Conservation (phyloP, 805 yeast genomes). For the Candida ficus region DNA sequence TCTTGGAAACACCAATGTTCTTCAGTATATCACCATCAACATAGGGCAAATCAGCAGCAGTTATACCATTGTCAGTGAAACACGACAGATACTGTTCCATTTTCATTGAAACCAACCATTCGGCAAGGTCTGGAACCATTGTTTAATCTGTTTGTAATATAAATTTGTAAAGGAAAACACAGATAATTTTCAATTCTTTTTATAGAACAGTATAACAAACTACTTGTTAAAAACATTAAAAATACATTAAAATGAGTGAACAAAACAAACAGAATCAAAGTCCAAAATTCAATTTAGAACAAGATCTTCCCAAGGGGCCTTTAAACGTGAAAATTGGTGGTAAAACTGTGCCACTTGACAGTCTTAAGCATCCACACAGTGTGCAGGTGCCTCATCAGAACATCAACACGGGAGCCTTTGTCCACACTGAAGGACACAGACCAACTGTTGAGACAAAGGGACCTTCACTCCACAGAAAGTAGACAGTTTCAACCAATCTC, state of each 20-base stretch:
- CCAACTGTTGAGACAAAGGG: too few species aligned
- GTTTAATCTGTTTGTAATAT: not conserved
- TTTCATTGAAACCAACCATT: conserved; percentile 4
- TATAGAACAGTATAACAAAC: too few species aligned
- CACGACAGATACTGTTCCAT: conserved; percentile 1
- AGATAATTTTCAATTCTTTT: too few species aligned
- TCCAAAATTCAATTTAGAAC: not conserved
- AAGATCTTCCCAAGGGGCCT: not conserved
- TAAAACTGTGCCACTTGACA: conserved; percentile 5
- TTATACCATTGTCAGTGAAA: conserved; percentile 15
- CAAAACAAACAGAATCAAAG: not conserved
- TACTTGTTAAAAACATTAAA: too few species aligned
- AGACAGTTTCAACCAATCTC: too few species aligned
- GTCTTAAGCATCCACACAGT: conserved; percentile 12
- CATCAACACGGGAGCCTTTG: not conserved
- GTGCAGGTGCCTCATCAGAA: not conserved
- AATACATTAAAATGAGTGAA: not conserved
- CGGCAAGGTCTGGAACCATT: not conserved
- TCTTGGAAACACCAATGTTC: conserved; percentile 66
- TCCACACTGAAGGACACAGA: not conserved
- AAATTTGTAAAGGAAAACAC: not conserved
- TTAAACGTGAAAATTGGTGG: conserved; percentile 7
- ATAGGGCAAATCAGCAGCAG: conserved; percentile 24
- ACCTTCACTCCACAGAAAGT: too few species aligned
- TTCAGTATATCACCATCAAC: conserved; percentile 59